These are phyloP conservation scores for Candida broadrunensis DNA, from an alignment of 805 yeast species.

Conservation along the genomic window DNA sequence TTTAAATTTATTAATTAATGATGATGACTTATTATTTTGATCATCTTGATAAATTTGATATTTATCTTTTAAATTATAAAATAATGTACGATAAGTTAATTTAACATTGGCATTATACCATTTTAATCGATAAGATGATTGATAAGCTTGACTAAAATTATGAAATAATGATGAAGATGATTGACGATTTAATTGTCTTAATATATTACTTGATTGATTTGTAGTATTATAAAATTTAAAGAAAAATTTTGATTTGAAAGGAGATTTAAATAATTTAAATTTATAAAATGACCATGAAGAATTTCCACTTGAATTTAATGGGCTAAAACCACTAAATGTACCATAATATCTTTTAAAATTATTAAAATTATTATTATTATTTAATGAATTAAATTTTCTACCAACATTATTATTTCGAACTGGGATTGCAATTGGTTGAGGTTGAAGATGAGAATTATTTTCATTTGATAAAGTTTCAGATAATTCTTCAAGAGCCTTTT, in stretches of 20 bases:
- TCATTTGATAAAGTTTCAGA: constrained; percentile 30
- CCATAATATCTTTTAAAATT: constrained; percentile 27
- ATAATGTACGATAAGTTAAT: constrained; percentile 16
- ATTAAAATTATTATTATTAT: not conserved
- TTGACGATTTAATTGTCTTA: constrained; percentile 2
- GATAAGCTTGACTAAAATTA: constrained; percentile 21
- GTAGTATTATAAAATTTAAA: constrained; percentile 1
- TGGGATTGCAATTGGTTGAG: constrained; percentile 35
- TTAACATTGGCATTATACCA: constrained; percentile 15
- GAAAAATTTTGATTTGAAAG: not conserved
- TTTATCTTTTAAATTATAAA: constrained; percentile 10
- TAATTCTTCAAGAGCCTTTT: constrained; percentile 48
- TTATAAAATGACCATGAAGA: not conserved
- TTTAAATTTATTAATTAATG: constrained; percentile 1
- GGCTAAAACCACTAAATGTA: constrained; percentile 7
- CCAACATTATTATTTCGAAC: constrained; percentile 13
- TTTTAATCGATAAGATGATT: constrained; percentile 15
- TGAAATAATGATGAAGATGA: constrained; percentile 16
- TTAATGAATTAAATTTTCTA: not conserved
- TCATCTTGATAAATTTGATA: constrained; percentile 3
- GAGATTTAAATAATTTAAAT: constrained; percentile 4
- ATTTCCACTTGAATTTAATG: not conserved
- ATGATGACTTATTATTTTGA: not conserved
- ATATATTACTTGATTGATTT: constrained; percentile 2
- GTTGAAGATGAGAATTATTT: constrained; percentile 25